phyloP scores from a whole-genome alignment of 768 basidiomycete genomes.

The Boletus bicolor region DNA sequence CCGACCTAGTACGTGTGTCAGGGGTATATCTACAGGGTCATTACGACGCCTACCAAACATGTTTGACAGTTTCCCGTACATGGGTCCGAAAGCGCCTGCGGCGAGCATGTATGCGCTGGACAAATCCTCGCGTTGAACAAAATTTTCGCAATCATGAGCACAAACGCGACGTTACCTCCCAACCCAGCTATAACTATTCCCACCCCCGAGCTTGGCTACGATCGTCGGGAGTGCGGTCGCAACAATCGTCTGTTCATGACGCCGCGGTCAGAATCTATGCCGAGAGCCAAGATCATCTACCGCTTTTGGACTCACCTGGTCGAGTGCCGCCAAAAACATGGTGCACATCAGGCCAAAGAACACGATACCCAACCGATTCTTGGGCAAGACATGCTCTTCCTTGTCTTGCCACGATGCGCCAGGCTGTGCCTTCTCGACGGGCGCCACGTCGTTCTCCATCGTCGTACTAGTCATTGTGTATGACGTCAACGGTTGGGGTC shows the following conservation, averaged over 20 bases:
- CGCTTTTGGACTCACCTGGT: slow-evolving; percentile 42
- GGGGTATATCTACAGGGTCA: slow-evolving; percentile 19
- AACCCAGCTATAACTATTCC: slow-evolving; percentile 68
- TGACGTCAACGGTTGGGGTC: background rate
- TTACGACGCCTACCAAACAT: slow-evolving; percentile 33
- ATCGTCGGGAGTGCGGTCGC: slow-evolving; percentile 78
- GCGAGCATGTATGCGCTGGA: slow-evolving; percentile 71
- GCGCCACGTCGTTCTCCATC: background rate
- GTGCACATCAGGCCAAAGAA: slow-evolving; percentile 32
- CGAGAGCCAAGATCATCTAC: background rate
- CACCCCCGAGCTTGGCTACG: slow-evolving; percentile 60
- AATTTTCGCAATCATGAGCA: background rate
- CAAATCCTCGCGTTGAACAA: background rate
- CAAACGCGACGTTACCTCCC: slow-evolving; percentile 45
- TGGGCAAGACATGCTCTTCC: slow-evolving; percentile 55
- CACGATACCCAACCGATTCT: slow-evolving; percentile 23
- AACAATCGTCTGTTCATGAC: slow-evolving; percentile 51
- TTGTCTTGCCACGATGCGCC: slow-evolving; percentile 54
- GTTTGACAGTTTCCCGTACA: slow-evolving; percentile 79
- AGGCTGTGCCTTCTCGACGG: slow-evolving; percentile 30
- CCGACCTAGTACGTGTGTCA: slow-evolving; percentile 39
- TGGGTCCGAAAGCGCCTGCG: slow-evolving; percentile 60
- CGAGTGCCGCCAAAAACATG: slow-evolving; percentile 46
- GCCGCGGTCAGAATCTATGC: background rate
- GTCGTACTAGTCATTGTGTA: slow-evolving; percentile 7